These are phyloP conservation scores for Wickerhamiella siamensis DNA, from an alignment of 805 yeast species.

Conservation along the genomic window DNA sequence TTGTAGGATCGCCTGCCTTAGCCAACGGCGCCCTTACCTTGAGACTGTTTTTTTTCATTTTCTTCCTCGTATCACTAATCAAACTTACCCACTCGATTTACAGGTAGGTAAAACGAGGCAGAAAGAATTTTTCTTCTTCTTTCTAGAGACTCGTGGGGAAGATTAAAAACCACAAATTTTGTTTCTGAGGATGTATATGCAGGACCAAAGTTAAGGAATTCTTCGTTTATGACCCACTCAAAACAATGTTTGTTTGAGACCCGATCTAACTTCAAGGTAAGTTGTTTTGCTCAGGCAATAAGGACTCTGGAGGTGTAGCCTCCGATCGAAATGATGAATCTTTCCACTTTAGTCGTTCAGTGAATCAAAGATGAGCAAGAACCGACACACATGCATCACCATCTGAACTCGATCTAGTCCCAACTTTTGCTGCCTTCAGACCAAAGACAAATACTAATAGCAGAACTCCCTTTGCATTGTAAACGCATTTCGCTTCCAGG, in stretches of 20 bases:
- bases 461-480: too few relatives aligned
- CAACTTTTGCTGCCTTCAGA: too few relatives aligned
- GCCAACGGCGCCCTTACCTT: too few relatives aligned
- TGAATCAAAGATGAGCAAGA: conserved; percentile 14
- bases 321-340: conserved; percentile 5
- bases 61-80: neutral
- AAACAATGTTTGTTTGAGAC: neutral
- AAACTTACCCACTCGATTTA: neutral
- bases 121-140: neutral
- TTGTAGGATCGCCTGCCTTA: too few relatives aligned
- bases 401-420: too few relatives aligned
- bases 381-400: conserved; percentile 21
- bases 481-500: conserved; percentile 12
- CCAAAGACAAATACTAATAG: too few relatives aligned
- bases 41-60: neutral
- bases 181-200: conserved; percentile 21
- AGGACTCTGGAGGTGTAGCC: too few relatives aligned
- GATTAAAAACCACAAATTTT: conserved; percentile 10
- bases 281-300: neutral
- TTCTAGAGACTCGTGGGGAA: conserved; percentile 8
- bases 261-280: conserved; percentile 2
- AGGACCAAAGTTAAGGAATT: conserved; percentile 22
- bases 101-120: neutral
- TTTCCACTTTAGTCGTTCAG: conserved; percentile 7
- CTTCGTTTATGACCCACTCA: conserved; percentile 20